phyloP scores from a whole-genome alignment of 1,284 basidiomycete genomes.

The Naganishia cerealis region DNA sequence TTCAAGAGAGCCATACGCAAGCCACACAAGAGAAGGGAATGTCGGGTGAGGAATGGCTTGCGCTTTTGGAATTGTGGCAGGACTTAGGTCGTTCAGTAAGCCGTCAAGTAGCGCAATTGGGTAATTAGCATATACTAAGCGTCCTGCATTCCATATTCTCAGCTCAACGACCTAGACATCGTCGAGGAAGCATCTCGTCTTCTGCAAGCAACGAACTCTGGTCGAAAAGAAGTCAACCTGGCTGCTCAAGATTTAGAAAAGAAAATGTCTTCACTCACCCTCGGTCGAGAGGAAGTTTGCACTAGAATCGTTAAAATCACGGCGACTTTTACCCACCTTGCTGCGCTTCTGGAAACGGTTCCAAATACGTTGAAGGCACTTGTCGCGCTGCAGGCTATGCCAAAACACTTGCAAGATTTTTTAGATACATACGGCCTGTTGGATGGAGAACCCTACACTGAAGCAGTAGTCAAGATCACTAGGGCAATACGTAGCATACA shows the following conservation, averaged over 20 bases:
- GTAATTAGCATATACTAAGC: not conserved
- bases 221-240: not conserved
- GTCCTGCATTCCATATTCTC: not conserved
- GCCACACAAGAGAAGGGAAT: slow-evolving; percentile 4
- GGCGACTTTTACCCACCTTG: slow-evolving; percentile 9
- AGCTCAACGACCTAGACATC: slow-evolving; percentile 42
- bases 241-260: slow-evolving; percentile 27
- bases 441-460: not conserved
- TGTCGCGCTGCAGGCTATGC: not conserved
- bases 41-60: slow-evolving; percentile 41
- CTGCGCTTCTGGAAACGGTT: slow-evolving; percentile 1
- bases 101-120: not conserved
- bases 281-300: slow-evolving; percentile 2
- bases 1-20: not conserved
- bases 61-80: slow-evolving; percentile 48
- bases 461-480: slow-evolving; percentile 1
- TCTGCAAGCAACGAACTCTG: slow-evolving; percentile 31
- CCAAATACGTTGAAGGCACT: not conserved
- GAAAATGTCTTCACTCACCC: slow-evolving; percentile 21
- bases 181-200: slow-evolving; percentile 42
- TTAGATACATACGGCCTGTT: not conserved
- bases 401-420: slow-evolving; percentile 9
- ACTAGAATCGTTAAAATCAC: not conserved
- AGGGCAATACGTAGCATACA: slow-evolving; percentile 10
- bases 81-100: slow-evolving; percentile 47